Evolutionary conservation across 2,329 filamentous ascomycete species (phyloP), one percentile per base, ranked within the genome.

Genomic region (Hymenoscyphus fructigenus): DNA sequence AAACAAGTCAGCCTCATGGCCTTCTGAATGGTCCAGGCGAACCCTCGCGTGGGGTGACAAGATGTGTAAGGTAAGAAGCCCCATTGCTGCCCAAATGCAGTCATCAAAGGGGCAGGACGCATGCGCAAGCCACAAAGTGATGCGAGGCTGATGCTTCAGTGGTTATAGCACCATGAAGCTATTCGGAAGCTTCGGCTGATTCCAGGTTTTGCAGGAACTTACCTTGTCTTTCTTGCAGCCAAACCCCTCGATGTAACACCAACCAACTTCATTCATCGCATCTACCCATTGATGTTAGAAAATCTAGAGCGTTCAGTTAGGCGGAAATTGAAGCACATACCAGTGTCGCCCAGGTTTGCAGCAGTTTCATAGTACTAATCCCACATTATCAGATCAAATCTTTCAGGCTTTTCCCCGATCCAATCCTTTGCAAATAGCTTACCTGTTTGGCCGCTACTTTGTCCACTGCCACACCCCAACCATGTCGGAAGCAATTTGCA

Each of bases 141-240:
- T 62, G 65, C 67, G 69, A 72, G 70, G 69, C 70, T 71, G 70
- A 65, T 63, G 61, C 64, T 65, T 65, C 38, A 59, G 66, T 68
- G 70, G 70, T 32, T 61, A 60, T 65, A 58, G 57, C 57, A 53
- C 60, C 61, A 63, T 69, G 68, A 72, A 69, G 68, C 68, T 70
- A 70, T 72, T 69, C 68, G 65, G 69, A 69, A 67, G 47, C 62
- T 65, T 67, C 65, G 69, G 66, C 66, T 57, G 53, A 62, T 63
- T 53, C 26, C 26, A 26, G 14, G 34, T 28, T 47, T 53, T 20
- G 38, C 57, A 63, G 57, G 55, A 67, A 86, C 91, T 79, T 84
- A 97, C 94, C 91, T 97, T 98, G 82, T 99, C 93, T 78, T 98
- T 99, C 78, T 93, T 95, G 75, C 93, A 94, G 38, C 95, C 95